These are phyloP conservation scores for Elsinoe arachidis DNA, from an alignment of 2,329 filamentous ascomycete genomes.

Conservation along the genomic window DNA sequence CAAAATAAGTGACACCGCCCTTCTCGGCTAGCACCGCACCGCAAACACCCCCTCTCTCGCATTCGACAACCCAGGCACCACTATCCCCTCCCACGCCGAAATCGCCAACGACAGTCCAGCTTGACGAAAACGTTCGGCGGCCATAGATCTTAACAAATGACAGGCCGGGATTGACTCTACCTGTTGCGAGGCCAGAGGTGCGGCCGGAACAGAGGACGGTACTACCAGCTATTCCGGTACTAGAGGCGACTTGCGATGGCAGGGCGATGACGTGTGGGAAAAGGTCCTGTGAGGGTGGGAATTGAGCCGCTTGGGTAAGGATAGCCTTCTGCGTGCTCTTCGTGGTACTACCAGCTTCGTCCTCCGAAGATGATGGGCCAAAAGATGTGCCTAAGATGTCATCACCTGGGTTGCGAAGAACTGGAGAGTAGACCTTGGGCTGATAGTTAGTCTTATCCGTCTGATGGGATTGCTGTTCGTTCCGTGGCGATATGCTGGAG, in stretches of 20 bases:
- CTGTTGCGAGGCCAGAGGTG: conserved; percentile 73
- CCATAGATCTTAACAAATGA: conserved; percentile 82
- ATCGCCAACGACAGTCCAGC: conserved; percentile 53
- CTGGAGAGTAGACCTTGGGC: conserved; percentile 27
- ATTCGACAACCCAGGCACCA: conserved; percentile 86
- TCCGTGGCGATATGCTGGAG: too few relatives aligned
- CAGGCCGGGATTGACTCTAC: conserved; percentile 67
- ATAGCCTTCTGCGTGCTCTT: background rate
- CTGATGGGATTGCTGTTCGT: background rate
- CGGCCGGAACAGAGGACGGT: conserved; percentile 82
- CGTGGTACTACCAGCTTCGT: background rate
- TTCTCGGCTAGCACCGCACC: conserved; percentile 83
- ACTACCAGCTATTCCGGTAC: conserved; percentile 55
- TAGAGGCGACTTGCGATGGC: conserved; percentile 56
- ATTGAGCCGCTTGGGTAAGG: conserved; percentile 18
- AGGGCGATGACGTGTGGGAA: conserved; percentile 42
- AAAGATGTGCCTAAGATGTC: conserved; percentile 1
- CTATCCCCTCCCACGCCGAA: conserved; percentile 70
- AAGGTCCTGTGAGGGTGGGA: conserved; percentile 30
- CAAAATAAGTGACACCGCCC: conserved; percentile 72
- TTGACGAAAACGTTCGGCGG: conserved; percentile 69
- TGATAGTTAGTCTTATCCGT: conserved; percentile 19
- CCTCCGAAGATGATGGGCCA: background rate
- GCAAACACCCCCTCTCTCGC: conserved; percentile 67
- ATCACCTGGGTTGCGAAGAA: conserved; percentile 16